Evolutionary conservation across 139 green algal genomes (phyloP), one percentile per base, ranked within the genome.

Genomic region (Picochlorum sp.): DNA sequence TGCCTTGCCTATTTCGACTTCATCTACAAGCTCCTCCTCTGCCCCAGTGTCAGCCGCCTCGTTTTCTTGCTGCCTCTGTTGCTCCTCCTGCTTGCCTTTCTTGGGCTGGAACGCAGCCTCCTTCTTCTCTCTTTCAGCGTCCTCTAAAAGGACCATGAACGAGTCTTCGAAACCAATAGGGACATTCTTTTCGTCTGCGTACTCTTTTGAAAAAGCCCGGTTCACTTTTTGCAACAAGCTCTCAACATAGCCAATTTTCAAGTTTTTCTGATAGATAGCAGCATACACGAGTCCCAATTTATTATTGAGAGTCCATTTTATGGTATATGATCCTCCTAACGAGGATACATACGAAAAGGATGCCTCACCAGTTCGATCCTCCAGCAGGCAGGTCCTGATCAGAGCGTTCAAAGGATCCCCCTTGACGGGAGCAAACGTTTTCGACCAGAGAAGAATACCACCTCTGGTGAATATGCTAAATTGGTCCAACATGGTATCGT

Each of bases 221-320:
- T 85, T 85, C 1, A 89, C 65, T 6, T 56, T 41, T n/a, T 79
- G 58, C 60, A 96, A 77, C 58, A 96, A 75, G 54, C 88, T 78
- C 41, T 96, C 88, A 23, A 97, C 87, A 64, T 96, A 96, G 47
- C 88, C 66, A 15, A 98, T 76, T 50, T 86, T 89, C 5, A 96
- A 73, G 15, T 92, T 76, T 50, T 88, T 82, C 49, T 97, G 89
- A 69, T 98, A 97, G 4, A 95, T 92, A 0, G 90, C 94, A 45
- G 97, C 94, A 78, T 98, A 98, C 34, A 98, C 88, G 3, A 98
- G 74, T 7, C 84, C 90, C 49, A 98, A 71, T 14, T 87, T 82
- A 66, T 98, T 98, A 75, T 98, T 85, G 44, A 98, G 86, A 0
- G 77, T 85, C 94, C 92, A 98, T 71, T 98, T 98, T 2, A 98